phyloP scores from a whole-genome alignment of 352 stramenopile species.

The Phytophthora pistaciae region DNA sequence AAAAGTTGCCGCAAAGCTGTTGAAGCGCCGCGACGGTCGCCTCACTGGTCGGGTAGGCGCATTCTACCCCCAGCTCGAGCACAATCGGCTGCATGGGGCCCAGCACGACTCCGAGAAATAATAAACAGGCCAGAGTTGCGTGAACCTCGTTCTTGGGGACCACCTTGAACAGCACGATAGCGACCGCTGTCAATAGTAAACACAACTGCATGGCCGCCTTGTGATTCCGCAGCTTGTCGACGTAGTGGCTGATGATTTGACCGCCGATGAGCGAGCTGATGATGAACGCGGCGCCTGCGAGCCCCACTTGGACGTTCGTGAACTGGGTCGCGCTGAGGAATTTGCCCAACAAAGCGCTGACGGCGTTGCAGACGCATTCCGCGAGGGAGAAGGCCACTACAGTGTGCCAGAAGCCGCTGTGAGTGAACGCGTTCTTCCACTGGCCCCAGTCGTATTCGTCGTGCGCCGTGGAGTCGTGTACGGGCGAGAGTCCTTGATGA shows the following conservation, averaged over 20 bases:
- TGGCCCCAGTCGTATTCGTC: slow-evolving; percentile 80
- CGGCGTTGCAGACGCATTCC: slow-evolving; percentile 76
- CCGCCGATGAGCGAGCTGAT: slow-evolving; percentile 69
- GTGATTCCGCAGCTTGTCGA: slow-evolving; percentile 64
- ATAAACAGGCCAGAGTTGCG: slow-evolving; percentile 45
- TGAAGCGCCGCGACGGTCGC: slow-evolving; percentile 77
- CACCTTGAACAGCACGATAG: slow-evolving; percentile 49
- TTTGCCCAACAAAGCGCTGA: slow-evolving; percentile 70
- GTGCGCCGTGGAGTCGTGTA: not conserved
- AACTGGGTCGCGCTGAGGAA: slow-evolving; percentile 61
- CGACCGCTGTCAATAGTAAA: slow-evolving; percentile 47
- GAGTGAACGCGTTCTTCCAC: slow-evolving; percentile 63
- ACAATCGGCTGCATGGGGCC: slow-evolving; percentile 72
- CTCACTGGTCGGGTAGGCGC: slow-evolving; percentile 74
- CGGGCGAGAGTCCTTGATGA: slow-evolving; percentile 27
- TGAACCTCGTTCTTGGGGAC: slow-evolving; percentile 36
- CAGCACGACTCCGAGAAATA: slow-evolving; percentile 60
- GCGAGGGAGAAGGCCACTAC: slow-evolving; percentile 66
- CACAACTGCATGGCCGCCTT: slow-evolving; percentile 58
- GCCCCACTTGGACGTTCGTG: slow-evolving; percentile 58
- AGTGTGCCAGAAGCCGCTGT: slow-evolving; percentile 67
- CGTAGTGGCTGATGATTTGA: slow-evolving; percentile 66
- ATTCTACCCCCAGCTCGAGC: slow-evolving; percentile 75
- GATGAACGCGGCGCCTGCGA: slow-evolving; percentile 76
- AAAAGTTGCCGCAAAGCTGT: slow-evolving; percentile 77